These are phyloP conservation scores for Pseudodiploospora longispora DNA, from an alignment of 2,329 filamentous ascomycete species.

Conservation along the genomic window DNA sequence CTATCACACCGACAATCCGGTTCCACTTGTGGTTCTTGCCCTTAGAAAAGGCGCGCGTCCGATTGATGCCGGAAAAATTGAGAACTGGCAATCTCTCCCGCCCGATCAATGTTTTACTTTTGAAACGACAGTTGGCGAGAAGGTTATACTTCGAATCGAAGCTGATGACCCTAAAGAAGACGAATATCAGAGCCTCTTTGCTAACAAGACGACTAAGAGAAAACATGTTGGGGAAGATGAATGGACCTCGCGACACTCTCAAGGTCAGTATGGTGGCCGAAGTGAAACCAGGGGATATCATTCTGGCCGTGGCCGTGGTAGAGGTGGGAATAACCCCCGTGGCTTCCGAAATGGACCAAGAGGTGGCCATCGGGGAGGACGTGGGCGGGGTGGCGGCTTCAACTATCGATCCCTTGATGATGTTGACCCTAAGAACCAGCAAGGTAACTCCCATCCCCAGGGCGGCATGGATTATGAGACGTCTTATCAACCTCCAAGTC, in stretches of 20 bases:
- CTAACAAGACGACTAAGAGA: conserved; percentile 53
- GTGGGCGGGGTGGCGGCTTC: conserved; percentile 41
- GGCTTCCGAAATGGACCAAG: conserved; percentile 31
- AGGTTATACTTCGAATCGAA: conserved; percentile 74
- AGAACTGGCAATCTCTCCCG: conserved; percentile 71
- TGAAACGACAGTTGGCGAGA: conserved; percentile 79
- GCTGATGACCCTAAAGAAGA: conserved; percentile 56
- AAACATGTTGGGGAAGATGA: conserved; percentile 46
- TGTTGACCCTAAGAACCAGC: conserved; percentile 41
- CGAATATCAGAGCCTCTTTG: conserved; percentile 54
- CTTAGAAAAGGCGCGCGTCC: conserved; percentile 67
- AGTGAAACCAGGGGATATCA: conserved; percentile 35
- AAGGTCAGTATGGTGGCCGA: conserved; percentile 28
- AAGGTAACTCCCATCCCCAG: conserved; percentile 15
- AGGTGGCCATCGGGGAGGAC: conserved; percentile 33
- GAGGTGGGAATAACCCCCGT: conserved; percentile 26
- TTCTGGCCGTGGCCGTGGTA: conserved; percentile 31
- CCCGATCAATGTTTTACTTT: conserved; percentile 66
- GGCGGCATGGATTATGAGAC: conserved; percentile 39
- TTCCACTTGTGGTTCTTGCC: conserved; percentile 75
- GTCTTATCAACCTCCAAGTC: conserved; percentile 20
- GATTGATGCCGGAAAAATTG: conserved; percentile 72
- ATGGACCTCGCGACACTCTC: conserved; percentile 22
- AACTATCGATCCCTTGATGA: conserved; percentile 64
- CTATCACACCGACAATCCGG: conserved; percentile 71